These are phyloP conservation scores for Psidium guajava DNA, from an alignment of 345 rosid species.

Conservation along the genomic window DNA sequence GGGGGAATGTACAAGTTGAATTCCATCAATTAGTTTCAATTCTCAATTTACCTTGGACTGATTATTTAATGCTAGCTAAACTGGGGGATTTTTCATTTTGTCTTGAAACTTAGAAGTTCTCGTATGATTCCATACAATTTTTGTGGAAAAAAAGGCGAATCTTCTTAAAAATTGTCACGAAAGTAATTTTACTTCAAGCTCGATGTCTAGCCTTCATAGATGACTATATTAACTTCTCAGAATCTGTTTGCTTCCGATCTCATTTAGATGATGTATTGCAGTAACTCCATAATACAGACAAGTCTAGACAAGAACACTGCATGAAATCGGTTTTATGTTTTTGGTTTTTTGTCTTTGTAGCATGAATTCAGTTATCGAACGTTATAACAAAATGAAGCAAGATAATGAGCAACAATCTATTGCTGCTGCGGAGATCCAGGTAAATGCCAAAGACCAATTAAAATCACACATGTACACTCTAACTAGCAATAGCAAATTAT, in stretches of 20 bases:
- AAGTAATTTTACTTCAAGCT: not conserved
- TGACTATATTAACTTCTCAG: not conserved
- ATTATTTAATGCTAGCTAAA: not conserved
- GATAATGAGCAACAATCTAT: not conserved
- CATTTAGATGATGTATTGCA: not conserved
- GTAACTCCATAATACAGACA: not conserved
- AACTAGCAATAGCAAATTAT: not conserved
- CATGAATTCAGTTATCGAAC: slow-evolving; percentile 4
- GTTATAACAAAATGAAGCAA: slow-evolving; percentile 1
- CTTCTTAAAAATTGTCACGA: not conserved
- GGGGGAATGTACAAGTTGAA: not conserved
- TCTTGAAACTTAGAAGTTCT: not conserved
- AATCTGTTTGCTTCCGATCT: not conserved
- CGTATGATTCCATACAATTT: not conserved
- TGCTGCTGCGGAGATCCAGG: not conserved
- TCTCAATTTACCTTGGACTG: not conserved
- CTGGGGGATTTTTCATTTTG: not conserved
- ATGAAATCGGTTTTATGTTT: not conserved
- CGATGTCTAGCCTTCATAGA: not conserved
- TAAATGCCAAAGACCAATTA: not conserved
- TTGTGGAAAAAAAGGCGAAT: not conserved
- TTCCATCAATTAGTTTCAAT: not conserved
- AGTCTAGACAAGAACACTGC: not conserved
- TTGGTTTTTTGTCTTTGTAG: not conserved
- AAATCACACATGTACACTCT: not conserved